phyloP scores from a whole-genome alignment of 78 protist species.

The Emiliania huxleyi region DNA sequence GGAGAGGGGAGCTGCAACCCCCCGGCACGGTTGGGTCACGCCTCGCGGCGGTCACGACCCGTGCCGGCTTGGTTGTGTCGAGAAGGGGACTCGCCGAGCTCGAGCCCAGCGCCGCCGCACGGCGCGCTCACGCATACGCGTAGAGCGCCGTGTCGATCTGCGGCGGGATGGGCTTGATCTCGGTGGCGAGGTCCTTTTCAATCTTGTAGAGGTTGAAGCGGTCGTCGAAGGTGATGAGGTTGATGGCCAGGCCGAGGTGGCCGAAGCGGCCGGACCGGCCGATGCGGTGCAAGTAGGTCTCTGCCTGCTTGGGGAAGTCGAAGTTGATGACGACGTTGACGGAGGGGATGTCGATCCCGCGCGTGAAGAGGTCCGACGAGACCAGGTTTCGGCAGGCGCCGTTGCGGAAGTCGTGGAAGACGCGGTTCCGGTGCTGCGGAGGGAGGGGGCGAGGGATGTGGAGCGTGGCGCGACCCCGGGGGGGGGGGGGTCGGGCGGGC shows the following conservation, averaged over 20 bases:
- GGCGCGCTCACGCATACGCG: slow-evolving; percentile 7
- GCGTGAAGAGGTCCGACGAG: slow-evolving; percentile 71
- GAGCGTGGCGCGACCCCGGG: too few species aligned
- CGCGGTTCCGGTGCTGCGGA: slow-evolving; percentile 94
- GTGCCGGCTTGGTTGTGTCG: too few species aligned
- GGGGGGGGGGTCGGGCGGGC: too few species aligned
- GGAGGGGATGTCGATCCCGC: slow-evolving; percentile 92
- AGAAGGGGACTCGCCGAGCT: too few species aligned
- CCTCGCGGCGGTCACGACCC: too few species aligned
- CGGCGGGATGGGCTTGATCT: slow-evolving; percentile 94
- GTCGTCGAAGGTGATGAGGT: slow-evolving; percentile 95
- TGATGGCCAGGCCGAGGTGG: slow-evolving; percentile 97
- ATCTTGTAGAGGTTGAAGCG: slow-evolving; percentile 82
- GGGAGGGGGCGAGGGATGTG: slow-evolving; percentile 69
- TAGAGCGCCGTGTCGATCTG: not conserved
- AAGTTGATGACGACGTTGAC: slow-evolving; percentile 99
- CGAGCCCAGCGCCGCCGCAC: too few species aligned
- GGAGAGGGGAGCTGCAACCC: too few species aligned
- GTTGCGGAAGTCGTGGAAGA: slow-evolving; percentile 96
- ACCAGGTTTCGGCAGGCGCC: slow-evolving; percentile 97
- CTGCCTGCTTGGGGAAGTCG: slow-evolving; percentile 93
- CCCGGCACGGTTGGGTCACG: too few species aligned
- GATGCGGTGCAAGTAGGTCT: slow-evolving; percentile 97
- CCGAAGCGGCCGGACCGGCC: slow-evolving; percentile 99
- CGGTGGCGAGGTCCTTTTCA: slow-evolving; percentile 95